Percentiles rank a stretch among this genome's conserved stretches.
Conservation (phyloP, 495 filamentous ascomycete genomes). For the Letharia columbiana region DNA sequence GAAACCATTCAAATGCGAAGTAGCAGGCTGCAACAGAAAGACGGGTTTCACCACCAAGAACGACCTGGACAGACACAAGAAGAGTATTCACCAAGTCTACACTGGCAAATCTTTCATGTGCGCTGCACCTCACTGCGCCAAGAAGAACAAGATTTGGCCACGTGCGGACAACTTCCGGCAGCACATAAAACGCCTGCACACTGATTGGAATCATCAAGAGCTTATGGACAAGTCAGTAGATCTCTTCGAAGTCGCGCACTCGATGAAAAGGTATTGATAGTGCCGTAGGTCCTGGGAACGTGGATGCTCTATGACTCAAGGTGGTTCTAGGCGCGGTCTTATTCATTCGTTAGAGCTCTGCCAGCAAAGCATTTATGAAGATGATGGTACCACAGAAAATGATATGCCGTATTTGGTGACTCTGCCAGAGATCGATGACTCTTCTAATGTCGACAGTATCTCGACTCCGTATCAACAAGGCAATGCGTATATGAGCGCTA, state of each 20-base stretch:
- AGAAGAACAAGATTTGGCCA: constrained; percentile 72
- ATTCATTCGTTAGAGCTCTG: constrained; percentile 9
- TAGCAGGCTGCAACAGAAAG: constrained; percentile 46
- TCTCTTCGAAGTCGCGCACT: constrained; percentile 13
- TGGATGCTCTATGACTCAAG: constrained; percentile 11
- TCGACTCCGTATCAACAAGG: constrained; percentile 5
- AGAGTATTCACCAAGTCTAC: constrained; percentile 54
- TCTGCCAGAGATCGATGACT: constrained; percentile 5
- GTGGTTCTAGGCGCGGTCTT: constrained; percentile 2
- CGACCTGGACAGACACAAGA: constrained; percentile 66
- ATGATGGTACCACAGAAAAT: constrained; percentile 7
- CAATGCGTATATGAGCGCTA: constrained; percentile 1
- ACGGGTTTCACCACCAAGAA: constrained; percentile 77
- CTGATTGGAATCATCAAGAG: constrained; percentile 41
- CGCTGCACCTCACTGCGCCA: constrained; percentile 51
- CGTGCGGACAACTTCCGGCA: constrained; percentile 86
- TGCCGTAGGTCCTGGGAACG: constrained; percentile 23
- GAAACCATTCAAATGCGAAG: constrained; percentile 62
- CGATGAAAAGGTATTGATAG: constrained; percentile 20
- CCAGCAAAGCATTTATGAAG: constrained; percentile 6
- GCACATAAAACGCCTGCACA: constrained; percentile 75
- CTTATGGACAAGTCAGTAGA: constrained; percentile 47
- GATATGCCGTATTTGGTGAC: constrained; percentile 5
- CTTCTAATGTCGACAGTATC: background rate
- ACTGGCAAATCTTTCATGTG: constrained; percentile 59